Evolutionary conservation across 139 green algal genomes (phyloP), one percentile per base, ranked within the genome.

Genomic region (Mesostigma viride): DNA sequence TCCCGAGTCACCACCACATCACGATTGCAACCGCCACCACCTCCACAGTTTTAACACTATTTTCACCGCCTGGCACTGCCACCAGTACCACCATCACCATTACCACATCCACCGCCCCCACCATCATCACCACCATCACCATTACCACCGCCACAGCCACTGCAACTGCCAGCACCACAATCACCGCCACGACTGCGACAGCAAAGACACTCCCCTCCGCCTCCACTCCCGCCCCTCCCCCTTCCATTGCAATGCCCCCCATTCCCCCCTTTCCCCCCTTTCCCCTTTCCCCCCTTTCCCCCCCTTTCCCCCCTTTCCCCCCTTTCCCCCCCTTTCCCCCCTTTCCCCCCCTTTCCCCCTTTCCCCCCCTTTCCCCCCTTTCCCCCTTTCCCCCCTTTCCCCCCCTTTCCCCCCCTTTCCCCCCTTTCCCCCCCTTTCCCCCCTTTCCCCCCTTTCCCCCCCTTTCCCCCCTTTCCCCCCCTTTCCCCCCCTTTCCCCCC

Each of bases 101-200:
- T n/a, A n/a, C n/a, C n/a, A n/a, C n/a, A n/a, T n/a, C n/a, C n/a
- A n/a, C n/a, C n/a, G n/a, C n/a, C n/a, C n/a, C n/a, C n/a, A n/a
- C n/a, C n/a, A n/a, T n/a, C n/a, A n/a, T n/a, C n/a, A n/a, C n/a
- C n/a, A n/a, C n/a, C n/a, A n/a, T n/a, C n/a, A n/a, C n/a, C n/a
- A n/a, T n/a, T n/a, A n/a, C n/a, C n/a, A n/a, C n/a, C n/a, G n/a
- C n/a, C n/a, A n/a, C n/a, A n/a, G n/a, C n/a, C n/a, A n/a, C n/a
- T n/a, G n/a, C n/a, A n/a, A n/a, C n/a, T n/a, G 45, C 45, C 45
- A 22, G 22, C 45, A 56, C 45, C 45, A 56, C 45, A 56, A 56
- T 22, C 45, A 56, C 45, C 45, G 45, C 45, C 45, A 56, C 22
- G 45, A 56, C 45, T 22, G 45, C 45, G 22, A 22, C 22, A 56